A percentile compares a stretch with the other conserved stretches of the same genome.
Evolutionary conservation across 495 filamentous ascomycete species (phyloP).

Genomic region (Pseudevernia furfuracea): DNA sequence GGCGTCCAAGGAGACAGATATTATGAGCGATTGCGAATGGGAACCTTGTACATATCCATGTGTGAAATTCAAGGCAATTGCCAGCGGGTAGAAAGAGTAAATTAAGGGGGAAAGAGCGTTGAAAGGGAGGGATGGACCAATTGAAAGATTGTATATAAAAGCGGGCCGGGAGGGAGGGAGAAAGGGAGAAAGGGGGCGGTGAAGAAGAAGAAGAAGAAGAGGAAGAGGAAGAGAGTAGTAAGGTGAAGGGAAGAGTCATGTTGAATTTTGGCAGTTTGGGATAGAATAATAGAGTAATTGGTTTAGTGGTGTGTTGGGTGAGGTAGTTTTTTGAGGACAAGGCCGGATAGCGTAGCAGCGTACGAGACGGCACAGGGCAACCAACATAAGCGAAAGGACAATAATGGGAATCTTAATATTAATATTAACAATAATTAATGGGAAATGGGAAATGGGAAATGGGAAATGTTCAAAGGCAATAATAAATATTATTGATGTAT

Average conservation of each 20-base stretch:
- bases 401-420: too few species aligned
- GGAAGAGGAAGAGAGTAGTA: background rate
- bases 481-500: too few species aligned
- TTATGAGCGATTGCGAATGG: background rate
- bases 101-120: background rate
- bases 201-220: background rate
- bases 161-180: background rate
- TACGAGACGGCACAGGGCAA: slow-evolving; percentile 3
- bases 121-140: background rate
- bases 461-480: too few species aligned
- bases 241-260: background rate
- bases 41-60: background rate
- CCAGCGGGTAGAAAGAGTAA: background rate
- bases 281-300: too few species aligned
- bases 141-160: background rate
- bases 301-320: background rate
- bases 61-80: background rate
- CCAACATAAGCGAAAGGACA: background rate
- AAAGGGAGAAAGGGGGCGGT: background rate
- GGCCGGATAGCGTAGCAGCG: too few species aligned
- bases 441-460: too few species aligned
- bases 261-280: background rate
- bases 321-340: too few species aligned
- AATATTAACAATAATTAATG: too few species aligned
- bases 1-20: background rate